A percentile compares a stretch with the other conserved stretches of the same genome.
Conservation (phyloP, 768 basidiomycete genomes). For the Panaeolus papilionaceus region DNA sequence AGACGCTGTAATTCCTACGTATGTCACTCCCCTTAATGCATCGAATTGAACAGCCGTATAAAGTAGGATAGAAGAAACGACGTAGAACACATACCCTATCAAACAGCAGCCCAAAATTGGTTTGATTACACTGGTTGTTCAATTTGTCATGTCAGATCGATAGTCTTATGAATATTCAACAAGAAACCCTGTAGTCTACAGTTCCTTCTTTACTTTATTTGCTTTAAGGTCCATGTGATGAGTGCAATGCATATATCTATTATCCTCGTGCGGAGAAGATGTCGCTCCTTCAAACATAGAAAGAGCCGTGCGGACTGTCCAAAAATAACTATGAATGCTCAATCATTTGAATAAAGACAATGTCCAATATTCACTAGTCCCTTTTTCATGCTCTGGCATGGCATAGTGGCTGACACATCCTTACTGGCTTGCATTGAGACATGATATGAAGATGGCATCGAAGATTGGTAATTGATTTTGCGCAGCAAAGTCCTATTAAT, state of each 20-base stretch:
- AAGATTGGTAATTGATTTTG: background rate
- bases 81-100: background rate
- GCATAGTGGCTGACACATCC: background rate
- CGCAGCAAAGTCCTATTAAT: slow-evolving; percentile 4
- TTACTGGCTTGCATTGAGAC: background rate
- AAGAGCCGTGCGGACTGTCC: background rate
- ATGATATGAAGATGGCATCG: background rate
- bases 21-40: background rate
- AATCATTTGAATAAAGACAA: background rate
- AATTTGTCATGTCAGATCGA: background rate
- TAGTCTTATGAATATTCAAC: background rate
- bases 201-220: background rate
- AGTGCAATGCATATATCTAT: background rate
- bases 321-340: background rate
- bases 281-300: background rate
- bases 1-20: background rate
- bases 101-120: background rate
- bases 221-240: background rate
- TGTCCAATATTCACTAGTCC: background rate
- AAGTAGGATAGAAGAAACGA: slow-evolving; percentile 3
- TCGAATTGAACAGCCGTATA: background rate
- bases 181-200: background rate
- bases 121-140: background rate
- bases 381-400: background rate
- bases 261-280: background rate